Evolutionary conservation across 352 stramenopile species (phyloP), one percentile per base, ranked within the genome.

Genomic region (Phytophthora megakarya): DNA sequence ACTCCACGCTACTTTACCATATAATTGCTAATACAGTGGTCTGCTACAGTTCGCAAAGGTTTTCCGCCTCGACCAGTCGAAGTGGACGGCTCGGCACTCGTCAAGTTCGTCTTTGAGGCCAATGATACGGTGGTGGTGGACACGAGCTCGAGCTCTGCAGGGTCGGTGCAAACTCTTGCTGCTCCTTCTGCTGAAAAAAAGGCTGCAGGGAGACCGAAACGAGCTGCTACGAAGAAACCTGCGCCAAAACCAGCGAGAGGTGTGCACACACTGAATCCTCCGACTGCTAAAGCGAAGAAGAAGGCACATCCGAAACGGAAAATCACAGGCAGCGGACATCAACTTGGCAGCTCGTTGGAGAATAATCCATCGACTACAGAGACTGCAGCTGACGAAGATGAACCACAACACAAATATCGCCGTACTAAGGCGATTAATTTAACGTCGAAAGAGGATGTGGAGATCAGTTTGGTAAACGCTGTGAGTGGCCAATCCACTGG

Each of bases 391-490:
- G 62, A 75, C 19, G 65, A 78, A 30, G 48, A 69, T 11, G 65
- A 71, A 25, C 58, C 54, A 11, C 59, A 65, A n/a, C 61, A 21
- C 6, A 91, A 89, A 52, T 89, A 88, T 32, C 64, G 75, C 19
- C 80, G 83, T 16, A 81, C 65, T 8, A 73, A 61, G 16, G 71
- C 73, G 10, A 70, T 94, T 35, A 71, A 92, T 7, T 61, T 94
- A 40, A 88, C 68, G 23, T 92, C 83, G 3, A 93, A 93, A 56
- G 87, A 92, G 30, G 85, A 92, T 48, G 76, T 96, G 28, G 84
- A 71, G n/a, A 53, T 81, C 32, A 75, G 67, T 46, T 65, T 96
- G 21, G 78, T 81, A 21, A 72, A 84, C 37, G 87, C 85, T 7
- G 87, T 96, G 10, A 90, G 75, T 33, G 75, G 74, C 13, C 57